Evolutionary conservation across 2,329 filamentous ascomycete genomes (phyloP), one percentile per base, ranked within the genome.

Genomic region (Colletotrichum gigasporum): DNA sequence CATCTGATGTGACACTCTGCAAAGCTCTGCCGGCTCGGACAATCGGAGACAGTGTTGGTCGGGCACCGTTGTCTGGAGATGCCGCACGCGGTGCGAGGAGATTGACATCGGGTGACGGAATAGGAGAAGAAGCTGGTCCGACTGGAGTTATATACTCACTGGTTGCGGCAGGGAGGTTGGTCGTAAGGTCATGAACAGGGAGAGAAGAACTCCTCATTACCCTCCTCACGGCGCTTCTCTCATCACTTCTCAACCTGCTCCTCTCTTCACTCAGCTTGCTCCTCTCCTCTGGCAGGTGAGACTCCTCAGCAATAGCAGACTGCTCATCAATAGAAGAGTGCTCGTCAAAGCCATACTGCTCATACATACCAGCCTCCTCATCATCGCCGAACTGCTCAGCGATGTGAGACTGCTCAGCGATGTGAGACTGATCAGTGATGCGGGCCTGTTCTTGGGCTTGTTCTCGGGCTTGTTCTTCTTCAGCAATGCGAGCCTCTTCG

Each of bases 1-100:
- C 83, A 66, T 88, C 86, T 0, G 85, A 87, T 10, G 86, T 85
- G 35, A 88, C 83, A 62, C 80, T 85, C 69, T 88, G 86, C 12
- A 89, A 73, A 28, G 82, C 85, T 48, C 84, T 79, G 3, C 85
- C 86, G 24, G 81, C 86, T 45, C 85, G 80, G n/a, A 88, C 82
- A 34, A 87, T 87, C 2, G 86, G 85, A 5, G 85, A 87, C 0
- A 89, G 75, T 5, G 76, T 78, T 24, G 83, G 82, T 8, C 83
- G 80, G 12, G 69, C 64, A 2, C 71, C 73, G 37, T 73, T 74
- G 11, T 76, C 74, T 5, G 55, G 45, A 1, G 59, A 64, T 32
- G 66, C 28, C 12, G 52, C 39, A 16, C 59, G 66, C 51, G 66
- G 65, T 11, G 55, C 60, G 14, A 67, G 32, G 32, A 67, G 75